Evolutionary conservation across 257 asterid genomes (phyloP).

Genomic region (Nicotiana benthamiana): DNA sequence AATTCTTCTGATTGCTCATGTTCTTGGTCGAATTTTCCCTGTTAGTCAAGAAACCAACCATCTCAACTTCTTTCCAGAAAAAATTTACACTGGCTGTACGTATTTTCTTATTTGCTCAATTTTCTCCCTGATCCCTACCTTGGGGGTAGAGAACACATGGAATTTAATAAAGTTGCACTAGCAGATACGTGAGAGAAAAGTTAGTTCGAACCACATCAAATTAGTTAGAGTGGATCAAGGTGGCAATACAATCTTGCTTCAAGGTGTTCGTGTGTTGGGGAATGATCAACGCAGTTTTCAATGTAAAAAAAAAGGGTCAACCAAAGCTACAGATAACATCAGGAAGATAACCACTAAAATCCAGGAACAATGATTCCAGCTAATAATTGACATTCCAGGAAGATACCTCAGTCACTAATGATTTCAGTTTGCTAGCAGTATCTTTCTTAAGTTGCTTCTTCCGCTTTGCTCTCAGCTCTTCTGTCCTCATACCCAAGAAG

Average conservation of each 20-base stretch:
- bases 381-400: background rate
- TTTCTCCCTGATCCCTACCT: background rate
- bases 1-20: constrained; percentile 73
- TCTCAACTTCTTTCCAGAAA: background rate
- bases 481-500: constrained; percentile 38
- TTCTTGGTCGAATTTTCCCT: constrained; percentile 94
- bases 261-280: background rate
- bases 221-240: background rate
- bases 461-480: constrained; percentile 82
- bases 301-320: background rate
- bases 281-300: background rate
- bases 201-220: background rate
- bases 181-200: background rate
- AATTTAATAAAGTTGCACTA: background rate
- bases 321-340: background rate
- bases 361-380: background rate
- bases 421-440: constrained; percentile 76
- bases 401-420: constrained; percentile 75
- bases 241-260: background rate
- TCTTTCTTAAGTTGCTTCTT: constrained; percentile 89
- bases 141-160: background rate
- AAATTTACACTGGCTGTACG: background rate
- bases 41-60: background rate
- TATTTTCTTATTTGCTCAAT: background rate
- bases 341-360: background rate